Evolutionary conservation across 2,329 filamentous ascomycete genomes (phyloP), one percentile per base, ranked within the genome.

Genomic region (Exophiala sideris): DNA sequence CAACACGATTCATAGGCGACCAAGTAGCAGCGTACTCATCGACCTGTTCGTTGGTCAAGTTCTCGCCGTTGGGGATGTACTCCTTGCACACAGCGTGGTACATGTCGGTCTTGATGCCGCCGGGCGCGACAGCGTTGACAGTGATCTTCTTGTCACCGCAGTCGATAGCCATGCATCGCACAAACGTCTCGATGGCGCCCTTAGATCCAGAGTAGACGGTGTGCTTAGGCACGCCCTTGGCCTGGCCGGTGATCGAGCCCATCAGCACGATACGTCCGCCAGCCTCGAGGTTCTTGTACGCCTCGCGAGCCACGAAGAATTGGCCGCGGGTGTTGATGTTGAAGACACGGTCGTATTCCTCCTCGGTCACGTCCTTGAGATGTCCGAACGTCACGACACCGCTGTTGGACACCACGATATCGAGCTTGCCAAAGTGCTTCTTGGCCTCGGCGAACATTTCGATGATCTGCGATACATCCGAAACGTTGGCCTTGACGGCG

Each of bases 261-360:
- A 88, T 90, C 61, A 91, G 76, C 70, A 91, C 86, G 63, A 91
- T 80, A 42, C 87, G 79, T 32, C 88, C 88, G 53, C 87, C 84
- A 41, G 81, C 76, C 66, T 85, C 79, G 60, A 88, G 79, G 72
- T 88, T 76, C 73, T 85, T 85, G 71, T 87, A 86, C 5, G 82
- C 87, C 54, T 87, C 83, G 73, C 89, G 85, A 16, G 86, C 87
- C 48, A 90, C 86, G 70, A 90, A 89, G 77, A 89, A 89, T 72
- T 89, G 85, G 44, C 84, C 85, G 7, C 83, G 76, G 5, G 84
- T 80, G 72, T 88, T 88, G 68, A 87, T 72, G 73, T 75, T 77
- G 75, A 88, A 86, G 61, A 87, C 84, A 58, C 85, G 82, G 69
- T 88, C 85, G 67, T 82, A 88, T 71, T 87, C 84, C 73, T 87